A percentile compares a stretch with the other conserved stretches of the same genome.
Evolutionary conservation across 2,329 filamentous ascomycete genomes (phyloP).

Genomic region (Trematosphaeria pertusa): DNA sequence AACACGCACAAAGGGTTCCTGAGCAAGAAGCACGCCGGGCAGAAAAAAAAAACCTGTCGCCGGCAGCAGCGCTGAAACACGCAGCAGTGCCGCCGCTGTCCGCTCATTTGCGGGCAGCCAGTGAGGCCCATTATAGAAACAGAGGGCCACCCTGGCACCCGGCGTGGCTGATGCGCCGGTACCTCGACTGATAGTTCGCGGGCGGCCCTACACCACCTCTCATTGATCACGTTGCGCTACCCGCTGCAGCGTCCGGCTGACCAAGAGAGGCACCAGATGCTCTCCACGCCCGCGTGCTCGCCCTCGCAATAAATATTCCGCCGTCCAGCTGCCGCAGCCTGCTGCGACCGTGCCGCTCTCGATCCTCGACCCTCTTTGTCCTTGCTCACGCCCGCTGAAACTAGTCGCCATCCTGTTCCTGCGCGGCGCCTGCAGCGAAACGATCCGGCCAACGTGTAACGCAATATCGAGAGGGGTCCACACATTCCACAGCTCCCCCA

Average conservation of each 20-base stretch:
- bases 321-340: conserved; percentile 3
- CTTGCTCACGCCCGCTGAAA: conserved; percentile 12
- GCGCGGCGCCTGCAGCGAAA: conserved; percentile 24
- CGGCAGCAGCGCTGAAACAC: conserved; percentile 8
- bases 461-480: conserved; percentile 30
- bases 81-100: background rate
- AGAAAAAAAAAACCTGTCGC: background rate
- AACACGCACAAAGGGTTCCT: conserved; percentile 8
- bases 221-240: conserved; percentile 23
- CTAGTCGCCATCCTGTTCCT: conserved; percentile 8
- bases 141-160: background rate
- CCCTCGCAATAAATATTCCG: conserved; percentile 23
- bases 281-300: conserved; percentile 15
- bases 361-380: conserved; percentile 5
- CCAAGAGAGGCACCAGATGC: conserved; percentile 13
- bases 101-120: conserved; percentile 11
- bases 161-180: conserved; percentile 3
- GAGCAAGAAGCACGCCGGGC: background rate
- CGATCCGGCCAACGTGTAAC: conserved; percentile 26
- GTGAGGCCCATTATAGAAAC: conserved; percentile 13
- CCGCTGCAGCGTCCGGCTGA: conserved; percentile 26
- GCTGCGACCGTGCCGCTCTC: background rate
- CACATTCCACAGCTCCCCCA: conserved; percentile 9
- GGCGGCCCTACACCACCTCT: conserved; percentile 16
- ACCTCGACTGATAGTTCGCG: conserved; percentile 8